Evolutionary conservation across 768 basidiomycete genomes (phyloP), one percentile per base, ranked within the genome.

Genomic region (Tephrocybe rancida): DNA sequence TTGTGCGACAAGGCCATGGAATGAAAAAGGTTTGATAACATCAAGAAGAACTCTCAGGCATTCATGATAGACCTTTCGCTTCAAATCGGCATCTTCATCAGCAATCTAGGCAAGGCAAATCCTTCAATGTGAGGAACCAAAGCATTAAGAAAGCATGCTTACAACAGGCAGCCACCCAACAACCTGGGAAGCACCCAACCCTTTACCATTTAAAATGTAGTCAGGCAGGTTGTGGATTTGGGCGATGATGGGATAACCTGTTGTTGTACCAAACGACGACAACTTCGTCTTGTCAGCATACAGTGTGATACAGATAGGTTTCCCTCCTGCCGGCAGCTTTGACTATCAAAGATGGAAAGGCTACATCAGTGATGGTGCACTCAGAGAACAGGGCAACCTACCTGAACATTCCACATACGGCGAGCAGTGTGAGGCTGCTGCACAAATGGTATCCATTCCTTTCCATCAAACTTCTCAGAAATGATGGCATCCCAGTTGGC

Each of bases 231-330:
- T 74, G 0, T 61, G 64, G 19, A 62, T 48, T 13, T 64, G 46
- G 0, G 64, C 69, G 30, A 74, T 57, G 14, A 75, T 64, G 0
- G 71, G 75, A 50, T 77, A 72, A 0, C 65, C 73, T 51, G 70
- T 70, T 29, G 54, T 50, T 8, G 60, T 65, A 0, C 73, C 70
- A 62, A 74, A 74, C 1, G 67, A 63, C 1, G 70, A 74, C 1
- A 75, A 50, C 26, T 66, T 62, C 3, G 70, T 66, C 55, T 77
- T 73, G 54, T 77, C 73, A 8, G 73, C 70, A 64, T 72, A 75
- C 0, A 77, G 13, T 21, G 73, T 67, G 26, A 70, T 61, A 13
- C 61, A 55, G 25, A 71, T 45, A 0, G 67, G 67, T 41, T 70
- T 37, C n/a, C 35, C 16, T 5, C 16, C n/a, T 11, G 7, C 5